Evolutionary conservation across 2,329 filamentous ascomycete species (phyloP).

Genomic region (Chaetomiaceae sp.): DNA sequence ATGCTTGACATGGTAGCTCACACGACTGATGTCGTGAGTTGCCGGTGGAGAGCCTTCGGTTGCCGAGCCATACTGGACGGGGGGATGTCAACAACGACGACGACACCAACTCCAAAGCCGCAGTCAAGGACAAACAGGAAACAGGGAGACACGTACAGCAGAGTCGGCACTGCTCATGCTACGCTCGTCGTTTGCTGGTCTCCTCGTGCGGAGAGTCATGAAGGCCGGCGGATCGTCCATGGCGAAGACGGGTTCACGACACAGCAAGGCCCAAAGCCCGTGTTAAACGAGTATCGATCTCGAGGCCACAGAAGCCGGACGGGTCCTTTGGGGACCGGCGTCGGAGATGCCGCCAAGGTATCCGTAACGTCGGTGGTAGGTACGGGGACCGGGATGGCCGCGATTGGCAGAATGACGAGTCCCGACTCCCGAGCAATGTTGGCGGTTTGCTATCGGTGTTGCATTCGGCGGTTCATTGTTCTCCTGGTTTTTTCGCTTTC

Average conservation of each 20-base stretch:
- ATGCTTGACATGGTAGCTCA: constrained; percentile 54
- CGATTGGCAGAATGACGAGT: constrained; percentile 1
- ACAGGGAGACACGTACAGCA: constrained; percentile 48
- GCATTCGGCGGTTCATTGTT: constrained; percentile 8
- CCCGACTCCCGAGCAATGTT: not conserved
- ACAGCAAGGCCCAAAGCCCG: not conserved
- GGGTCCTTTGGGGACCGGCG: not conserved
- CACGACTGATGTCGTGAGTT: constrained; percentile 54
- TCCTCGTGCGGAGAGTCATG: constrained; percentile 48
- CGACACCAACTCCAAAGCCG: too few relatives aligned
- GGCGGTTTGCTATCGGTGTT: constrained; percentile 1
- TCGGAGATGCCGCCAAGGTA: constrained; percentile 6
- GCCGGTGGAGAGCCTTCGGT: constrained; percentile 37
- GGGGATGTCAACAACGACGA: constrained; percentile 14
- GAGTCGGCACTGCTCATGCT: constrained; percentile 46
- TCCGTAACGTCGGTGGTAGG: too few relatives aligned
- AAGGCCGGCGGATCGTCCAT: constrained; percentile 42
- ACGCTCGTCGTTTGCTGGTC: constrained; percentile 39
- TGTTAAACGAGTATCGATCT: not conserved
- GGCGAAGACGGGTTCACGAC: constrained; percentile 30
- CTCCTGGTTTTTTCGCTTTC: too few relatives aligned
- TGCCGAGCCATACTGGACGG: constrained; percentile 40
- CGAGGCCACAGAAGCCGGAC: not conserved
- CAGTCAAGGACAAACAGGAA: too few relatives aligned
- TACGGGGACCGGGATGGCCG: not conserved